Evolutionary conservation across 768 basidiomycete genomes (phyloP), one percentile per base, ranked within the genome.

Genomic region (Russula sp.): DNA sequence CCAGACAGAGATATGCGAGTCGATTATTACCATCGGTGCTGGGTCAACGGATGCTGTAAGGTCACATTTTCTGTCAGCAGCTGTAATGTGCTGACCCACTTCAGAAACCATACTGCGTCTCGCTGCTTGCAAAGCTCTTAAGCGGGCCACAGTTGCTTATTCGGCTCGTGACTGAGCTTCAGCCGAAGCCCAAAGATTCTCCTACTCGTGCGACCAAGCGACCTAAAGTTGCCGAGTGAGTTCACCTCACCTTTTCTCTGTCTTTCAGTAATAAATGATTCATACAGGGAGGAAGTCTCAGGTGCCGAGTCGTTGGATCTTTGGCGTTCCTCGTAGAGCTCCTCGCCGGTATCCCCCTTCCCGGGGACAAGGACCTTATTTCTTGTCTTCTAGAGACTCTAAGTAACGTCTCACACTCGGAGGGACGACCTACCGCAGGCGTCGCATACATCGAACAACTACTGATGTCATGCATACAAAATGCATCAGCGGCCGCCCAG

Each of bases 381-480:
- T 82, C 87, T 0, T 80, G 78, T 52, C 78, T 95, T 6, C 77
- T 98, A 46, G 89, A 92, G 46, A 84, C 85, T 0, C 78, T 97
- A 36, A 84, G 82, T 69, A 83, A 79, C 59, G 79, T 94, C 16
- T 76, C 85, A 2, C 85, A 85, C 59, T 78, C 82, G 18, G 76
- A 83, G 7, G 78, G 84, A 9, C 72, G 81, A 38, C 74, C 81
- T 5, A 79, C 80, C 36, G 82, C 85, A n/a, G 90, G 90, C 57
- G 80, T 86, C 20, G 86, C 80, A 67, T 96, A 92, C 69, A 76
- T 89, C 13, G 86, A 92, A 72, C 94, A 96, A 73, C 80, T 93
- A 62, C 72, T 96, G 24, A 89, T 96, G 82, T 86, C 88, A 11
- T 89, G 89, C 2, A 79, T 95, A 26, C 89, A 91, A 66, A 84